Evolutionary conservation across 2,329 filamentous ascomycete species (phyloP).

Genomic region (Paracoccidioides brasiliensis): DNA sequence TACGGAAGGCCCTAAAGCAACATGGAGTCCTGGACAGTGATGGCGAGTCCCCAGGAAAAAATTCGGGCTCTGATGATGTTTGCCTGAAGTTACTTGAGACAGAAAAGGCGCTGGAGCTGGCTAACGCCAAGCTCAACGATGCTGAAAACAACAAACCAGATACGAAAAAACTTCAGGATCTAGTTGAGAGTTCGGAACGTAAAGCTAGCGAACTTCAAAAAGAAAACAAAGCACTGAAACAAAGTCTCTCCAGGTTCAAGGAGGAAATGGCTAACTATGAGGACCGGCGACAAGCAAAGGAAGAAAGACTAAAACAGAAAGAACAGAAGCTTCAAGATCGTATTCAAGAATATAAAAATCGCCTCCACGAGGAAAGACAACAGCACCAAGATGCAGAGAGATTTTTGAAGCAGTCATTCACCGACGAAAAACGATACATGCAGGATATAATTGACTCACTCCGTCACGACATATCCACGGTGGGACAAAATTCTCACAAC

Average conservation of each 20-base stretch:
- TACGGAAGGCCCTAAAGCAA: conserved; percentile 26
- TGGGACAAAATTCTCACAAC: conserved; percentile 15
- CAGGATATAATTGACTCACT: conserved; percentile 26
- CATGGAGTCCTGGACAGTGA: conserved; percentile 26
- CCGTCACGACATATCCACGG: conserved; percentile 19
- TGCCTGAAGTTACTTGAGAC: conserved; percentile 20
- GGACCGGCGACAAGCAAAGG: conserved; percentile 30
- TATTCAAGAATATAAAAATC: conserved; percentile 30
- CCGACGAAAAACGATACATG: conserved; percentile 28
- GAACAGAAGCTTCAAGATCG: conserved; percentile 27
- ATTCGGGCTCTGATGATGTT: conserved; percentile 10
- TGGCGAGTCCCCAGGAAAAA: conserved; percentile 14
- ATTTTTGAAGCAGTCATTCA: conserved; percentile 20
- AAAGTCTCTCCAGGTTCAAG: conserved; percentile 28
- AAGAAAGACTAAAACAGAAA: conserved; percentile 28
- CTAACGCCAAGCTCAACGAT: conserved; percentile 24
- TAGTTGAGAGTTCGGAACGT: conserved; percentile 28
- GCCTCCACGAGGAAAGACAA: conserved; percentile 22
- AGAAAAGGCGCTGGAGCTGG: conserved; percentile 23
- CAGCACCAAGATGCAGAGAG: conserved; percentile 27
- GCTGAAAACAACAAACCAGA: conserved; percentile 21
- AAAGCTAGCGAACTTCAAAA: conserved; percentile 29
- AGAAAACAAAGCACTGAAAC: conserved; percentile 30
- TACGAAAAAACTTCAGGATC: conserved; percentile 21
- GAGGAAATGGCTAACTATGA: conserved; percentile 32